Conservation (phyloP, 2,329 filamentous ascomycete genomes). For the Cladophialophora carrionii region DNA sequence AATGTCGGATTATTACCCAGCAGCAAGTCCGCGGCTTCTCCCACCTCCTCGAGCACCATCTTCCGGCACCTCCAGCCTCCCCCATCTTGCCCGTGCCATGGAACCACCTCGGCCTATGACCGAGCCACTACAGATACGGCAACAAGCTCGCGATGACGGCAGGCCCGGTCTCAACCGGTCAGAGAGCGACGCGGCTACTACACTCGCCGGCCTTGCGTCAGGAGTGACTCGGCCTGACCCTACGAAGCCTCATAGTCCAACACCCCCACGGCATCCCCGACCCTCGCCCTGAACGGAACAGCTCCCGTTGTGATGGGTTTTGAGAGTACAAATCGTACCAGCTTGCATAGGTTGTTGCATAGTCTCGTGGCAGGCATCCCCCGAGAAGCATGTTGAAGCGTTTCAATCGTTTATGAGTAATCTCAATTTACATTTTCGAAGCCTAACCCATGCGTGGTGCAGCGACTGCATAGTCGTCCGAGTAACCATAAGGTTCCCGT, state of each 20-base stretch:
- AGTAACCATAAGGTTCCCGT: not conserved
- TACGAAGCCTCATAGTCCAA: conserved; percentile 17
- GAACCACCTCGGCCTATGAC: conserved; percentile 22
- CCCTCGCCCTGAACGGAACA: conserved; percentile 10
- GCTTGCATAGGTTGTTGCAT: not conserved
- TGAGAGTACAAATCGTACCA: not conserved
- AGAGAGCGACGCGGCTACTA: conserved; percentile 36
- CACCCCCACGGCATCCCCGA: conserved; percentile 8
- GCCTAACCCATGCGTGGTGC: not conserved
- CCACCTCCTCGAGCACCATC: conserved; percentile 28
- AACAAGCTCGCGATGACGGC: conserved; percentile 20
- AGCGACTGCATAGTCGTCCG: not conserved
- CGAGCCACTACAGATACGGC: conserved; percentile 22
- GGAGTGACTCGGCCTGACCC: conserved; percentile 23
- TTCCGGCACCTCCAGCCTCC: conserved; percentile 6
- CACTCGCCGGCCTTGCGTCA: conserved; percentile 35
- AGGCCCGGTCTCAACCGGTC: conserved; percentile 27
- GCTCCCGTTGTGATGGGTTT: not conserved
- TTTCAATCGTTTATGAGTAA: not conserved
- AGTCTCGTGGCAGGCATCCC: not conserved
- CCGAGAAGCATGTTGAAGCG: not conserved
- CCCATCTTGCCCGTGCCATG: conserved; percentile 18
- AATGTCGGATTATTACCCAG: conserved; percentile 21
- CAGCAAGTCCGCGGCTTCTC: conserved; percentile 22
- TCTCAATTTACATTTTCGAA: not conserved